phyloP scores from a whole-genome alignment of 352 stramenopile genomes.

The Phytophthora boehmeriae region DNA sequence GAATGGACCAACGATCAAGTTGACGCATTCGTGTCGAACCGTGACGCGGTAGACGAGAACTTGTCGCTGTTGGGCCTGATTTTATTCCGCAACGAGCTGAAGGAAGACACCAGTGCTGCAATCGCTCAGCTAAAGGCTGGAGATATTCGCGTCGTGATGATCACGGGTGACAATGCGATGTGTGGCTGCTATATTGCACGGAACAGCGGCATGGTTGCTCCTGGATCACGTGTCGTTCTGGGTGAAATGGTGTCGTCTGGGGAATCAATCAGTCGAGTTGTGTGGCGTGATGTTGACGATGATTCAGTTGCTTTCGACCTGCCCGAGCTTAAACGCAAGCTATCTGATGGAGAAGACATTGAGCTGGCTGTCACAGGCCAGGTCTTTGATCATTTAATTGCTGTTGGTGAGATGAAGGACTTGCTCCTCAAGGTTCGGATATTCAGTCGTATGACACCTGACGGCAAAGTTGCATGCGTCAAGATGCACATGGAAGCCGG shows the following conservation, averaged over 20 bases:
- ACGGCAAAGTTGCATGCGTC: slow-evolving; percentile 48
- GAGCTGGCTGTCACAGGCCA: slow-evolving; percentile 52
- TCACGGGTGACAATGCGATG: slow-evolving; percentile 82
- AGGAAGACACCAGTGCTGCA: slow-evolving; percentile 60
- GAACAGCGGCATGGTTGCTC: slow-evolving; percentile 41
- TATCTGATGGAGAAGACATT: slow-evolving; percentile 13
- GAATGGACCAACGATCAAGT: slow-evolving; percentile 42
- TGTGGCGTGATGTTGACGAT: slow-evolving; percentile 40
- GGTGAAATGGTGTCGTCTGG: slow-evolving; percentile 34
- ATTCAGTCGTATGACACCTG: slow-evolving; percentile 55
- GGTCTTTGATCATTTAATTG: slow-evolving; percentile 40
- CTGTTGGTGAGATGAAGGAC: slow-evolving; percentile 33
- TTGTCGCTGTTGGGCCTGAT: slow-evolving; percentile 77
- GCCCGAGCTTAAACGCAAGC: slow-evolving; percentile 28
- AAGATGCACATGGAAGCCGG: slow-evolving; percentile 45
- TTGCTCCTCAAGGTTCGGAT: slow-evolving; percentile 55
- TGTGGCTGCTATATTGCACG: slow-evolving; percentile 58
- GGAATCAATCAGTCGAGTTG: slow-evolving; percentile 23
- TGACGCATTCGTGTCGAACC: slow-evolving; percentile 49
- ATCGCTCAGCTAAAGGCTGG: slow-evolving; percentile 70
- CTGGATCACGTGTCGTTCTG: slow-evolving; percentile 35
- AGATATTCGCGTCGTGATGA: slow-evolving; percentile 74
- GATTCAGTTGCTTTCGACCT: slow-evolving; percentile 21
- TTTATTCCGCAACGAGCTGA: slow-evolving; percentile 86
- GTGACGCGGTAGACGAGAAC: slow-evolving; percentile 74